These are phyloP conservation scores for Suillus subluteus DNA, from an alignment of 768 basidiomycete genomes.

Conservation along the genomic window DNA sequence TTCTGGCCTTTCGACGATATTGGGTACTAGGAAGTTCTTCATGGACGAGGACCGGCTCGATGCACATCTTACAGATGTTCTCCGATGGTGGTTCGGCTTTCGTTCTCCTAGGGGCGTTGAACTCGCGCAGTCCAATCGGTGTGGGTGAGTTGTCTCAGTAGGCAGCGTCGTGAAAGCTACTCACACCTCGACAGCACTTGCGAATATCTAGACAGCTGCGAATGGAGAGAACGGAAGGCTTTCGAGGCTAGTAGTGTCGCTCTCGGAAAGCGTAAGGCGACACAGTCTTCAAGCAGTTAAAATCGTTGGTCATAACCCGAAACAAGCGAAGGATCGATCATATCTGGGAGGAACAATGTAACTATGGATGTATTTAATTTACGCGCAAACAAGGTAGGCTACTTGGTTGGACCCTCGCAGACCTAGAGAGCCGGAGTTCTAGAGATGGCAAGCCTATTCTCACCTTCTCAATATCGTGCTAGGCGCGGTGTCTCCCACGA, in stretches of 20 bases:
- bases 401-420: not conserved
- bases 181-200: slow-evolving; percentile 50
- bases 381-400: not conserved
- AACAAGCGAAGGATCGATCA: not conserved
- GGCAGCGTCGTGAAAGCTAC: slow-evolving; percentile 4
- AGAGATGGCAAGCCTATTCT: not conserved
- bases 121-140: slow-evolving; percentile 59
- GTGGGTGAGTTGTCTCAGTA: slow-evolving; percentile 53
- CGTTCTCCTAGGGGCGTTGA: slow-evolving; percentile 74
- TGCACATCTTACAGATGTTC: slow-evolving; percentile 51
- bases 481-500: not conserved
- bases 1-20: slow-evolving; percentile 42
- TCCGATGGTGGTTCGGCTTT: slow-evolving; percentile 78
- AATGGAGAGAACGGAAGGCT: slow-evolving; percentile 69
- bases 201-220: slow-evolving; percentile 76
- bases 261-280: slow-evolving; percentile 6
- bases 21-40: slow-evolving; percentile 66
- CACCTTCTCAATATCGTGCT: not conserved
- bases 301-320: not conserved
- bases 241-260: slow-evolving; percentile 32
- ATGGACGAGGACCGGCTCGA: slow-evolving; percentile 59
- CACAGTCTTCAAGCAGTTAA: not conserved
- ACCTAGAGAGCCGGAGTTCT: not conserved
- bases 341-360: not conserved
- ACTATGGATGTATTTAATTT: not conserved